Base-by-base conservation (phyloP, 2,329 filamentous ascomycete genomes). In the Nectriaceae sp. region DNA sequence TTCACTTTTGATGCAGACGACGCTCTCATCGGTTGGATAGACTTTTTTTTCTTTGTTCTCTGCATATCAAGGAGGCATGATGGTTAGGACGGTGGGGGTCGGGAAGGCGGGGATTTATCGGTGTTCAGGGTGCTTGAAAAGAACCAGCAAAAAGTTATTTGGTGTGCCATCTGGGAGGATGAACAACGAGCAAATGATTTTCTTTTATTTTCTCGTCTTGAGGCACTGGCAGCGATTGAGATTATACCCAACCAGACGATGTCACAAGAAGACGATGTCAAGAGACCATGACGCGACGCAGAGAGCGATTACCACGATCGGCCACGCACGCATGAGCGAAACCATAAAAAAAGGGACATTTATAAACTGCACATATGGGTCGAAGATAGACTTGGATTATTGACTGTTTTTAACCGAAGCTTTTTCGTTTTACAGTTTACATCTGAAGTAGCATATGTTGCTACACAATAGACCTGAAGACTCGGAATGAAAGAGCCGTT, bases 301-400 rank as follows among this genome's bases (percentile, higher is more conserved):
- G 10, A 16, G 33, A 18, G 33, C 33, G 6, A 11, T 11, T n/a
- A n/a, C n/a, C n/a, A n/a, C 18, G 10, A 31, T 18, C 16, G 33
- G 33, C 33, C 33, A 37, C 10, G 43, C 19, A 42, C 40, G 42
- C 46, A 42, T 29, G 39, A 38, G 37, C 21, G 36, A 49, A 35
- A 42, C 36, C 43, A 58, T 37, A 46, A 44, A 33, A 49, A 50
- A 50, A 46, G 44, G 42, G 53, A 50, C 39, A 50, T 41, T 35
- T 44, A 42, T 31, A 50, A 49, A 49, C 50, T 52, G 51, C 52
- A 55, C 49, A 55, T 45, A 56, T 53, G 52, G 47, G 42, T 49
- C 49, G 52, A 55, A 15, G 52, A 56, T 56, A 56, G 52, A 61
- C 47, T 53, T 53, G 26, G n/a, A n/a, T n/a, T n/a, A n/a, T n/a